These are phyloP conservation scores for Kodamaea sp. DNA, from an alignment of 1,139 yeast species.

Conservation along the genomic window DNA sequence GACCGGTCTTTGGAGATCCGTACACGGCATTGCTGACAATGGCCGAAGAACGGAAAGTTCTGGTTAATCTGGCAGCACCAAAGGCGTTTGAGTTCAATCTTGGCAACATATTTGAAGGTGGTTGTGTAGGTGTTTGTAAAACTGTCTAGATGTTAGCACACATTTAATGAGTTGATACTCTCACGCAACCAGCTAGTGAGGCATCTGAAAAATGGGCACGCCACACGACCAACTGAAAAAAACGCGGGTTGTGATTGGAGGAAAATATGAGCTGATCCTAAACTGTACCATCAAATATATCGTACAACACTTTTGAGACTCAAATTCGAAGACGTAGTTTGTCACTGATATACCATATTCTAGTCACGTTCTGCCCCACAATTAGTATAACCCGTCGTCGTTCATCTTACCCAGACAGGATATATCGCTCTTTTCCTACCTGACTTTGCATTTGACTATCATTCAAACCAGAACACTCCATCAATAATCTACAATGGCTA, in stretches of 20 bases:
- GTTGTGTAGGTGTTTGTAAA: background rate
- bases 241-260: constrained; percentile 15
- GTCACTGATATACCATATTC: no score
- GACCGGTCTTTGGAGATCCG: constrained; percentile 69
- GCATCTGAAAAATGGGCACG: no score
- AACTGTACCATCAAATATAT: no score
- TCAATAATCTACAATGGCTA: constrained; percentile 76
- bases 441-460: no score
- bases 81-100: constrained; percentile 13
- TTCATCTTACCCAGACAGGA: no score
- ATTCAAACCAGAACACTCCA: no score
- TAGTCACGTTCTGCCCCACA: no score
- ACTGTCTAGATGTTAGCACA: background rate
- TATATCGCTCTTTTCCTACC: no score
- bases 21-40: constrained; percentile 32
- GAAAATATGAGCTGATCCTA: constrained; percentile 22
- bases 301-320: no score
- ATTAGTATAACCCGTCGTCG: no score
- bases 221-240: constrained; percentile 1
- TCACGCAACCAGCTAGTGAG: no score
- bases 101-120: constrained; percentile 12
- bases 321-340: no score
- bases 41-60: constrained; percentile 43
- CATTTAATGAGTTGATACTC: background rate
- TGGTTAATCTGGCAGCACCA: constrained; percentile 17